Evolutionary conservation across 768 basidiomycete species (phyloP), one percentile per base, ranked within the genome.

Genomic region (Psilocybe subaeruginosa): DNA sequence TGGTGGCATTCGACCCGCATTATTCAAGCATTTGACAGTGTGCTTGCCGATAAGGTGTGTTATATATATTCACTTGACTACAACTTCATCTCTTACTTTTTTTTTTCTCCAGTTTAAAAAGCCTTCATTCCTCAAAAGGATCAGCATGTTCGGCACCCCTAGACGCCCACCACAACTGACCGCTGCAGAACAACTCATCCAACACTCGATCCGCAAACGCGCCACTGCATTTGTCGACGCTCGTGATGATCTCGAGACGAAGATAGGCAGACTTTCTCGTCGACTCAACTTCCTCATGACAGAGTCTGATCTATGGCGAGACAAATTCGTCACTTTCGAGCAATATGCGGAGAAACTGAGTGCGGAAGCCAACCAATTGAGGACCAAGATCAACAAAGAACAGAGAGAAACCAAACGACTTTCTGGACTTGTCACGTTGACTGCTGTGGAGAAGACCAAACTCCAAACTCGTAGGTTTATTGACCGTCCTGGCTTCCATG

Each of bases 1-100:
- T 97, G 95, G 95, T 97, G 95, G 95, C 89, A 94, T 68, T 92
- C 91, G 33, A 93, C 92, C 2, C 87, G 90, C 51, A 92, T 97
- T 67, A 91, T 97, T 56, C 89, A 91, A 67, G 95, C 93, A 11
- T 95, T 97, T 63, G 95, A 97, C 71, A 80, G 80, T 50, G 93
- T 97, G 39, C 80, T 97, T 57, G 87, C 90, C 64, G 92, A 96
- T 69, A 92, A 87, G 83, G 92, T 92, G 64, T 35, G 75, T 43
- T 33, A 31, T 9, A 27, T 31, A 30, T 37, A 6, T 50, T 17
- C 39, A 27, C 29, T 29, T 45, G 29, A 16, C 53, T 11, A 9
- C 30, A 31, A 33, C 37, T 58, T 45, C 59, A 5, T 43, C 14
- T 51, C 62, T 29, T 58, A 6, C 16, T 46, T 7, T 46, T 59